Conservation (phyloP, 352 stramenopile species). For the Achlya hypogyna region DNA sequence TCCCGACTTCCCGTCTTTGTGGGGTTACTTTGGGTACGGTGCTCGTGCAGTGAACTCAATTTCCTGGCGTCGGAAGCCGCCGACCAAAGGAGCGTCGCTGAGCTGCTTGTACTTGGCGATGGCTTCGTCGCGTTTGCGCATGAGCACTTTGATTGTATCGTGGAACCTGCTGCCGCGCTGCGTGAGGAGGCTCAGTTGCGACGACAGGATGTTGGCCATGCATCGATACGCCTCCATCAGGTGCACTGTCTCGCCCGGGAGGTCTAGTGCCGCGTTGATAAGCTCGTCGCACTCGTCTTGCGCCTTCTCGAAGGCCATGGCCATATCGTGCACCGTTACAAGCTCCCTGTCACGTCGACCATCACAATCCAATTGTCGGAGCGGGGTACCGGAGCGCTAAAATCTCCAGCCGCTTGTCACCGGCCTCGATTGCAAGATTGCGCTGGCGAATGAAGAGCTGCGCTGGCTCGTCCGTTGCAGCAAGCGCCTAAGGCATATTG, state of each 20-base stretch:
- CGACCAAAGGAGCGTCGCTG: not conserved
- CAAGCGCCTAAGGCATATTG: not conserved
- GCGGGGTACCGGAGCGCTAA: slow-evolving; percentile 4
- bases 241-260: not conserved
- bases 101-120: slow-evolving; percentile 15
- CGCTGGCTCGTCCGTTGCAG: slow-evolving; percentile 1
- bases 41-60: no score
- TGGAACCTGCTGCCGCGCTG: slow-evolving; percentile 20
- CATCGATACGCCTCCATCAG: slow-evolving; percentile 17
- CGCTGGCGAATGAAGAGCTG: slow-evolving; percentile 14
- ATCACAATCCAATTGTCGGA: not conserved
- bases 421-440: not conserved
- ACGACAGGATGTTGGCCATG: slow-evolving; percentile 11
- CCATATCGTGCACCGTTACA: slow-evolving; percentile 5
- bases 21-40: no score
- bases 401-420: not conserved
- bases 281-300: slow-evolving; percentile 14
- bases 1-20: no score
- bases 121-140: slow-evolving; percentile 8
- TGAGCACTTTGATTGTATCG: slow-evolving; percentile 16
- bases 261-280: not conserved
- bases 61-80: no score
- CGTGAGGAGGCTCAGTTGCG: slow-evolving; percentile 7
- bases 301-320: slow-evolving; percentile 5
- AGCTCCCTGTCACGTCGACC: not conserved